A percentile compares a stretch with the other conserved stretches of the same genome.
These are phyloP conservation scores for Mallotus japonicus DNA, from an alignment of 441 rosid genomes.

Conservation along the genomic window DNA sequence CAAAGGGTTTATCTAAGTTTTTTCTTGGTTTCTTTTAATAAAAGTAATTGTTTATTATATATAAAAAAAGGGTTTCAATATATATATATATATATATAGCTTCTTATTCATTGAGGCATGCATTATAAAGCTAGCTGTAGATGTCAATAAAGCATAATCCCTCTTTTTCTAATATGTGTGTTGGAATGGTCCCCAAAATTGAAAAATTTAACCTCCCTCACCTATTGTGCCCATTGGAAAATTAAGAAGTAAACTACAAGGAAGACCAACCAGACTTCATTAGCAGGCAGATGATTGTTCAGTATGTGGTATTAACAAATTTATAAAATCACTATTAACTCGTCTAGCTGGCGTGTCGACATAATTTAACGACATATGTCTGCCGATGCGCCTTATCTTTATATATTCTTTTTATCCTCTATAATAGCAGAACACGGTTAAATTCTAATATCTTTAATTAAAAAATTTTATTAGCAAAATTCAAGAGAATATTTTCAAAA, in stretches of 20 bases:
- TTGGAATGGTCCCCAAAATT: constrained; percentile 35
- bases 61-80: too few species aligned
- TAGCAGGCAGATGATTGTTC: constrained; percentile 23
- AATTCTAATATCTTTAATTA: constrained; percentile 33
- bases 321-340: constrained; percentile 3
- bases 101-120: constrained; percentile 33
- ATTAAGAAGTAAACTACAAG: constrained; percentile 9
- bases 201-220: constrained; percentile 20
- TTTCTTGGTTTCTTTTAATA: too few species aligned
- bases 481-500: background rate
- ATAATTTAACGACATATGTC: constrained; percentile 24
- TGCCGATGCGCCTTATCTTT: constrained; percentile 33
- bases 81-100: too few species aligned
- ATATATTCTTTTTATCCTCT: constrained; percentile 20
- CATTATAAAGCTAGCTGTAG: constrained; percentile 33
- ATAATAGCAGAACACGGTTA: constrained; percentile 19
- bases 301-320: constrained; percentile 22
- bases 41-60: too few species aligned
- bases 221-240: constrained; percentile 6
- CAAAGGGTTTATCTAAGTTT: background rate
- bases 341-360: constrained; percentile 23
- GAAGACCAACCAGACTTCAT: constrained; percentile 2
- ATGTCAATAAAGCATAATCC: constrained; percentile 33
- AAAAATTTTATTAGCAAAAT: too few species aligned
- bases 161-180: constrained; percentile 17